These are phyloP conservation scores for Agastache rugosa DNA, from an alignment of 257 asterid species.

Conservation along the genomic window DNA sequence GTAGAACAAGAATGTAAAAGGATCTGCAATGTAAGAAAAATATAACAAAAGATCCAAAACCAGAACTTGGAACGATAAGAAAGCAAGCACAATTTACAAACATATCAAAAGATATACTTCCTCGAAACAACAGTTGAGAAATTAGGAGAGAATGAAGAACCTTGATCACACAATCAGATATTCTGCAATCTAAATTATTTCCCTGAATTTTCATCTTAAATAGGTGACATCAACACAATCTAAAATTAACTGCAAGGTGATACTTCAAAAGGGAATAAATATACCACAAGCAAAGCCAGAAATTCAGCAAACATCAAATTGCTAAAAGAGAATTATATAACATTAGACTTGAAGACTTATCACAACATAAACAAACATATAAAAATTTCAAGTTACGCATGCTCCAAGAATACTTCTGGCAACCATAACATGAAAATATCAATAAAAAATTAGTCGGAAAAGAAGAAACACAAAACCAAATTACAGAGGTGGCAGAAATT, in stretches of 20 bases:
- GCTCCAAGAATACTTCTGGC: constrained; percentile 32
- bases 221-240: constrained; percentile 9
- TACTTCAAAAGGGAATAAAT: background rate
- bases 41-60: background rate
- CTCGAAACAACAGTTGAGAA: background rate
- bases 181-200: background rate
- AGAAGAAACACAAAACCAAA: constrained; percentile 16
- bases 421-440: constrained; percentile 12
- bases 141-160: background rate
- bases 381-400: constrained; percentile 11
- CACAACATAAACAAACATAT: constrained; percentile 14
- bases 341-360: constrained; percentile 13
- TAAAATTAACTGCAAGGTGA: constrained; percentile 11
- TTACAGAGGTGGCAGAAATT: constrained; percentile 20
- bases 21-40: background rate
- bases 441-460: background rate
- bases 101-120: background rate
- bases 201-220: background rate
- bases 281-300: constrained; percentile 19
- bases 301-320: constrained; percentile 17
- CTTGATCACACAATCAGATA: background rate
- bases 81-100: constrained; percentile 10
- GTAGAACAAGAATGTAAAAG: background rate
- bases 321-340: background rate
- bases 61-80: background rate